Conservation (phyloP, 495 filamentous ascomycete species). For the Rhizodiscina lignyota region DNA sequence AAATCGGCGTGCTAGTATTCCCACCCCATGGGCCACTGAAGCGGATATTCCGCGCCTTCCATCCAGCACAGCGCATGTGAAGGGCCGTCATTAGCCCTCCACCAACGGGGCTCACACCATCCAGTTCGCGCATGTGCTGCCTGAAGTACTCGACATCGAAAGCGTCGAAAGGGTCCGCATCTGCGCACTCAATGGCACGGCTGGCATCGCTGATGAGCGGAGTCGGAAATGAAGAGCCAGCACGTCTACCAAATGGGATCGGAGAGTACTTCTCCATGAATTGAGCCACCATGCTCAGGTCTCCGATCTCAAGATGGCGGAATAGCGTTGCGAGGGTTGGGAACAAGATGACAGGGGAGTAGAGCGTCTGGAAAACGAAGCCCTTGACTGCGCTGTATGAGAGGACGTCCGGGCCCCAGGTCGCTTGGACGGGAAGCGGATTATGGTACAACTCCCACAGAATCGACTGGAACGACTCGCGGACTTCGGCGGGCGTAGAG, state of each 20-base stretch:
- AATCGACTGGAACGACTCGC: constrained; percentile 23
- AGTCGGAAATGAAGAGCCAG: too few relatives aligned
- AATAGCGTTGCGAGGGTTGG: constrained; percentile 36
- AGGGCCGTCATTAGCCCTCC: too few relatives aligned
- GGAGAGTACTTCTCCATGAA: too few relatives aligned
- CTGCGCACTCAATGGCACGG: constrained; percentile 45
- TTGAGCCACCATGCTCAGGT: too few relatives aligned
- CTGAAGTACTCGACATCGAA: too few relatives aligned
- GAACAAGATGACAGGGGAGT: constrained; percentile 44
- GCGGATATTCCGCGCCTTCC: too few relatives aligned
- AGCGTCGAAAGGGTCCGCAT: too few relatives aligned
- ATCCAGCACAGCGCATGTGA: constrained; percentile 28
- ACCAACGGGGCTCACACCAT: too few relatives aligned
- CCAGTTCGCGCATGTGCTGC: background rate
- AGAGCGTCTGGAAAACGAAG: constrained; percentile 31
- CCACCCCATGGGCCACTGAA: too few relatives aligned
- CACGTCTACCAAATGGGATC: too few relatives aligned
- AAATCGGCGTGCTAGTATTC: constrained; percentile 32
- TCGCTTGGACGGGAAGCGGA: constrained; percentile 29
- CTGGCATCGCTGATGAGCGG: constrained; percentile 21
- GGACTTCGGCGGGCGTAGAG: constrained; percentile 24
- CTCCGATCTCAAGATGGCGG: constrained; percentile 32
- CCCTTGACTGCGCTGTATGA: constrained; percentile 15
- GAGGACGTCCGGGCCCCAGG: constrained; percentile 15
- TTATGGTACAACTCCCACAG: constrained; percentile 26